Evolutionary conservation across 1,139 yeast genomes (phyloP).

Genomic region (Zygosaccharomyces sapae): DNA sequence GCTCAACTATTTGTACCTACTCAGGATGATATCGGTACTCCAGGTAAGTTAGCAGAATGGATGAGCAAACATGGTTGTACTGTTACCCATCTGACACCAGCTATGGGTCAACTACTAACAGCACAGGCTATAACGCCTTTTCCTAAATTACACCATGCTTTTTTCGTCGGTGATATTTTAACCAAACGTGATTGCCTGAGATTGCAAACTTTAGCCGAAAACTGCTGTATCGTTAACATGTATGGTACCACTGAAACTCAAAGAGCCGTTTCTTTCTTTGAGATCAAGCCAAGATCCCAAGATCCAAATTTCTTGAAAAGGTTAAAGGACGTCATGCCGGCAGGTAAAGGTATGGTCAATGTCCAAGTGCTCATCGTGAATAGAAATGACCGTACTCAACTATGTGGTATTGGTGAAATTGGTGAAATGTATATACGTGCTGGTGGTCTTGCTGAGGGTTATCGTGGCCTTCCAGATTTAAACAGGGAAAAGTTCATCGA

Average conservation of each 20-base stretch:
- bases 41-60: conserved; percentile 97
- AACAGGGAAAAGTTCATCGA: conserved; percentile 81
- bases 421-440: conserved; percentile 99
- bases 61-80: conserved; percentile 88
- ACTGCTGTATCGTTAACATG: conserved; percentile 91
- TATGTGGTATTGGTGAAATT: conserved; percentile 97
- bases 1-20: conserved; percentile 92
- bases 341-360: conserved; percentile 95
- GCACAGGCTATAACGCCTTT: conserved; percentile 94
- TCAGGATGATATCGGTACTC: conserved; percentile 96
- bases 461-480: conserved; percentile 83
- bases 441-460: conserved; percentile 96
- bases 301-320: conserved; percentile 74
- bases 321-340: conserved; percentile 95
- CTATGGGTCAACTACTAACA: conserved; percentile 95
- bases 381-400: conserved; percentile 77
- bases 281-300: conserved; percentile 66
- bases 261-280: conserved; percentile 92
- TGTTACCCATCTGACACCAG: conserved; percentile 96
- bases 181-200: conserved; percentile 96
- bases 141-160: conserved; percentile 88
- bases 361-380: conserved; percentile 93
- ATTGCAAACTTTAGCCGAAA: conserved; percentile 84
- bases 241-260: conserved; percentile 99
- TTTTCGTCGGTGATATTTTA: conserved; percentile 90